Conservation (phyloP, 2,329 filamentous ascomycete species). For the Colletotrichum sp. region DNA sequence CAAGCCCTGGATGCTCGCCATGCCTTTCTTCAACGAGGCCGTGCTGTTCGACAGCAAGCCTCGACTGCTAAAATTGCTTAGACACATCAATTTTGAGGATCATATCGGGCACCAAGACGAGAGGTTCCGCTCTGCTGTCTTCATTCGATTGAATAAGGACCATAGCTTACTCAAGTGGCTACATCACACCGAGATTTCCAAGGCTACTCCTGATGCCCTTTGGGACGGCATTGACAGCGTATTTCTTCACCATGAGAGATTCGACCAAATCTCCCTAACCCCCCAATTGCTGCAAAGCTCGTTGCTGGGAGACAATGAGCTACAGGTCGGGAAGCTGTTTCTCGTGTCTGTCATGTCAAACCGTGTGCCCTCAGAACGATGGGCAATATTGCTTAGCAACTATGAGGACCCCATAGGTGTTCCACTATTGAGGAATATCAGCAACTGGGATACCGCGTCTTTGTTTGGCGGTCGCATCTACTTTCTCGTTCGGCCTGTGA, state of each 20-base stretch:
- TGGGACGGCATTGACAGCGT: not conserved
- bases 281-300: not conserved
- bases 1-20: not conserved
- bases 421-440: not conserved
- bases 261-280: not conserved
- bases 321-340: not conserved
- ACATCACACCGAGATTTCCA: not conserved
- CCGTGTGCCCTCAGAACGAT: not conserved
- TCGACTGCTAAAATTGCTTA: not conserved
- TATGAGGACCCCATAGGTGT: not conserved
- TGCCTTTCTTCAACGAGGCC: not conserved
- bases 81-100: not conserved
- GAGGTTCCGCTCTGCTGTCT: not conserved
- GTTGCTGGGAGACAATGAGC: not conserved
- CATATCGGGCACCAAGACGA: not conserved
- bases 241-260: not conserved
- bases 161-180: too few relatives aligned
- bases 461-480: not conserved
- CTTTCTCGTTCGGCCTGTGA: not conserved
- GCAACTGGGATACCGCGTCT: not conserved
- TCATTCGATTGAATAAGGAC: not conserved
- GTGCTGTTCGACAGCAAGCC: not conserved
- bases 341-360: not conserved
- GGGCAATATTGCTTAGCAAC: not conserved
- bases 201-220: not conserved